phyloP scores from a whole-genome alignment of 164 flowering plant species.

The Vitis labrusca region DNA sequence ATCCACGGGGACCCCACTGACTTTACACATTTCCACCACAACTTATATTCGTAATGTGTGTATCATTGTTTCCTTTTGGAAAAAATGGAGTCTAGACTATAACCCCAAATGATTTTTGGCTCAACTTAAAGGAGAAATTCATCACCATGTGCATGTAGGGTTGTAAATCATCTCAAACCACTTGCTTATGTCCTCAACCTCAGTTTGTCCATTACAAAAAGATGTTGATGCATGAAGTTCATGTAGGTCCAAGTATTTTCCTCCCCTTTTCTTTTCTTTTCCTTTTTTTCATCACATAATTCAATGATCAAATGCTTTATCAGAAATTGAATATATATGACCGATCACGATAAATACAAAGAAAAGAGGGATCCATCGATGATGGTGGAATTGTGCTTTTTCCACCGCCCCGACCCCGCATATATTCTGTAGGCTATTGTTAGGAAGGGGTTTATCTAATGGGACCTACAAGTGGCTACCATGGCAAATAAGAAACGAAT shows the following conservation, averaged over 20 bases:
- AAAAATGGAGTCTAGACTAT: too few relatives aligned
- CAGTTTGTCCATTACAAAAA: too few relatives aligned
- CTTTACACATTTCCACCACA: not conserved
- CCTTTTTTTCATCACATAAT: not conserved
- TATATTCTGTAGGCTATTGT: slow-evolving; percentile 14
- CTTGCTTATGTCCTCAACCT: too few relatives aligned
- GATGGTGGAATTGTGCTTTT: not conserved
- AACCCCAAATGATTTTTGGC: too few relatives aligned
- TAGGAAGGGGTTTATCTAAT: not conserved
- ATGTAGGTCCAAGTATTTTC: too few relatives aligned
- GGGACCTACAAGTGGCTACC: slow-evolving; percentile 7
- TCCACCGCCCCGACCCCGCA: slow-evolving; percentile 17
- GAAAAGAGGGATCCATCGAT: not conserved
- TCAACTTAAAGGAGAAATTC: too few relatives aligned
- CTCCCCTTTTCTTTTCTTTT: too few relatives aligned
- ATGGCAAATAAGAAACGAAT: slow-evolving; percentile 6
- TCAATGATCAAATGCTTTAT: not conserved
- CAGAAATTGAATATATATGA: not conserved
- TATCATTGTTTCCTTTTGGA: not conserved
- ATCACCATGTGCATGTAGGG: too few relatives aligned
- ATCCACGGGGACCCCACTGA: not conserved
- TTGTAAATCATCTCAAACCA: too few relatives aligned
- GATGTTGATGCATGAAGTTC: too few relatives aligned
- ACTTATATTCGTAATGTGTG: not conserved
- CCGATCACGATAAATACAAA: not conserved